A percentile compares a stretch with the other conserved stretches of the same genome.
Conservation (phyloP, 2,329 filamentous ascomycete genomes). For the Pyricularia pennisetigena region DNA sequence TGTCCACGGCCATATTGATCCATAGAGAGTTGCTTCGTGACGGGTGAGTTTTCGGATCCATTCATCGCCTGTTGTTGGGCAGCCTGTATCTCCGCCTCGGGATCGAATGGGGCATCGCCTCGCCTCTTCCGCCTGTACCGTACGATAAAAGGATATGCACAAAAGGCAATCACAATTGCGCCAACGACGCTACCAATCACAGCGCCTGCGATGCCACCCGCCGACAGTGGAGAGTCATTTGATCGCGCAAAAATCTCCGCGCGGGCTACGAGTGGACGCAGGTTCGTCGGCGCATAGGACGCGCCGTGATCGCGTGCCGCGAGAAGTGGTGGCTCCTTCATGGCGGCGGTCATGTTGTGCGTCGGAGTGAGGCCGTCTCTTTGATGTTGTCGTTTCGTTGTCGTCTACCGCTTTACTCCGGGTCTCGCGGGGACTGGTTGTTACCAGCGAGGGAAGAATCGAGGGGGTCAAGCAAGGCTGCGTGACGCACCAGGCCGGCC, state of each 20-base stretch:
- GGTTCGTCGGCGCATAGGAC: neutral
- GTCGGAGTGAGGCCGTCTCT: neutral
- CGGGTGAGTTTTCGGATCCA: neutral
- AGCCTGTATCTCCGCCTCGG: constrained; percentile 18
- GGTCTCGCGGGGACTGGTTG: neutral
- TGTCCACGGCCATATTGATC: constrained; percentile 3
- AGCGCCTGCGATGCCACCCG: constrained; percentile 22
- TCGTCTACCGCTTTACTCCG: neutral
- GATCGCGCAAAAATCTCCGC: neutral
- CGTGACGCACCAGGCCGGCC: constrained; percentile 1
- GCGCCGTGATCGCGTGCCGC: neutral
- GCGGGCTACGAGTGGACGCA: neutral
- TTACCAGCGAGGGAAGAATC: neutral
- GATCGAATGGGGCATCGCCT: constrained; percentile 10
- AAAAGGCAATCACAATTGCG: constrained; percentile 18
- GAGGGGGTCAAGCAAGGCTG: neutral
- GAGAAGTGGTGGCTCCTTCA: neutral
- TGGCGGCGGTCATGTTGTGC: neutral
- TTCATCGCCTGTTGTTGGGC: constrained; percentile 8
- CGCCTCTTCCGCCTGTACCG: constrained; percentile 15
- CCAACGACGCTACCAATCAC: constrained; percentile 21
- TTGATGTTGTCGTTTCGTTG: neutral
- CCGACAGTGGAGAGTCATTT: constrained; percentile 11
- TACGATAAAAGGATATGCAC: constrained; percentile 21
- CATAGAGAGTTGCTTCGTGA: constrained; percentile 3